Percentiles rank a stretch among this genome's conserved stretches.
Conservation (phyloP, 2,329 filamentous ascomycete species). For the Talaromyces amestolkiae region DNA sequence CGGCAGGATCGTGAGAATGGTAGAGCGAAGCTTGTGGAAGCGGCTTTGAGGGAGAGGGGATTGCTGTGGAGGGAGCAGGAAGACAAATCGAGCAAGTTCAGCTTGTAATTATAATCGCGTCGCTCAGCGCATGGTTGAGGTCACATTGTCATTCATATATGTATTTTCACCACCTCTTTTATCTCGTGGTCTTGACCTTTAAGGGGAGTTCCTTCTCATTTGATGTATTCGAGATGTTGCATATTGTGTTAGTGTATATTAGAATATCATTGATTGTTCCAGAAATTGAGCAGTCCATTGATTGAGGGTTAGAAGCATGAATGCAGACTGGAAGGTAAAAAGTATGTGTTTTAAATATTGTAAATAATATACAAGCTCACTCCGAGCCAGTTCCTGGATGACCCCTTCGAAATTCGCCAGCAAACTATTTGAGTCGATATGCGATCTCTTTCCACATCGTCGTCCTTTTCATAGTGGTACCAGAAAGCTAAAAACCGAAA, state of each 20-base stretch:
- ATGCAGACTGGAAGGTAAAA: too few species aligned
- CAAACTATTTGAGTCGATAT: too few species aligned
- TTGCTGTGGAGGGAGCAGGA: conserved; percentile 35
- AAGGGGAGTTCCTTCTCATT: background rate
- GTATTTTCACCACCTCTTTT: background rate
- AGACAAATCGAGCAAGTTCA: conserved; percentile 35
- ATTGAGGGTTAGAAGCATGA: too few species aligned
- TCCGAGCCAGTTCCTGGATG: too few species aligned
- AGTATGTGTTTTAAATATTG: too few species aligned
- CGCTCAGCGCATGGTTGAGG: background rate
- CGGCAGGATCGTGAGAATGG: conserved; percentile 71
- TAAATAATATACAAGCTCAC: too few species aligned
- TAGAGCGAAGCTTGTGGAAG: conserved; percentile 75
- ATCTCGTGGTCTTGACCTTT: background rate
- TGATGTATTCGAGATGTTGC: conserved; percentile 6
- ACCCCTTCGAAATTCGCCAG: too few species aligned
- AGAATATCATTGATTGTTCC: conserved; percentile 20
- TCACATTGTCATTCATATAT: background rate
- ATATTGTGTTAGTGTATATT: conserved; percentile 28
- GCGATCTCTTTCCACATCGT: too few species aligned
- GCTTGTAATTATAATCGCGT: conserved; percentile 30
- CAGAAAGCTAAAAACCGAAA: too few species aligned
- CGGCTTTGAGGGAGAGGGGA: conserved; percentile 63
- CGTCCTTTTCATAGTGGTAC: too few species aligned
- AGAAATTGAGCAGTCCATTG: background rate